Percentiles rank a stretch among this genome's conserved stretches.
These are phyloP conservation scores for Nicotiana rustica DNA, from an alignment of 305 asterid species.

Conservation along the genomic window DNA sequence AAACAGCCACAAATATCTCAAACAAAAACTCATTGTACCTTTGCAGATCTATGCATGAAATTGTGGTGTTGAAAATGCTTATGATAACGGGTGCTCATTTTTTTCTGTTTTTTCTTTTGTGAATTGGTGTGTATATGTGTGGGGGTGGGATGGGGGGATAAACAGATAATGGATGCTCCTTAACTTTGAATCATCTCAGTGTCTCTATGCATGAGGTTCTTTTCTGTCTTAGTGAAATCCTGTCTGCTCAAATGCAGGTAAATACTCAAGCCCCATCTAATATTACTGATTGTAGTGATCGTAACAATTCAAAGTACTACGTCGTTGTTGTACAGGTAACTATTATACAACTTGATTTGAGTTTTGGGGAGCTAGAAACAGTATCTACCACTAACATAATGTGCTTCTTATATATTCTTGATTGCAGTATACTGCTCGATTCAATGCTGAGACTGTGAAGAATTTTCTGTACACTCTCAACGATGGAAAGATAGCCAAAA, in stretches of 20 bases:
- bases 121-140: background rate
- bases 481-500: conserved; percentile 79
- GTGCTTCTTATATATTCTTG: background rate
- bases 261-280: conserved; percentile 84
- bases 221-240: conserved; percentile 14
- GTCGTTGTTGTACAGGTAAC: conserved; percentile 83
- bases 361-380: background rate
- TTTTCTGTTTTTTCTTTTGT: background rate
- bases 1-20: background rate
- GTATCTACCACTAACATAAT: background rate
- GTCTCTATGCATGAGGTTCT: conserved; percentile 20
- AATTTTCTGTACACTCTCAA: conserved; percentile 75
- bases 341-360: background rate
- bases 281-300: conserved; percentile 81
- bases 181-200: background rate
- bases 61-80: conserved; percentile 2
- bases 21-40: background rate
- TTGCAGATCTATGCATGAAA: background rate
- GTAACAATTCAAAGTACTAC: conserved; percentile 84
- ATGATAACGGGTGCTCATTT: background rate
- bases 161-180: background rate
- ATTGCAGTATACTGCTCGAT: conserved; percentile 86
- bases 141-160: background rate
- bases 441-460: conserved; percentile 89
- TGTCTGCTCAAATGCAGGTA: conserved; percentile 56